Evolutionary conservation across 306 rosid species (phyloP).

Genomic region (Crataegus laevigata): DNA sequence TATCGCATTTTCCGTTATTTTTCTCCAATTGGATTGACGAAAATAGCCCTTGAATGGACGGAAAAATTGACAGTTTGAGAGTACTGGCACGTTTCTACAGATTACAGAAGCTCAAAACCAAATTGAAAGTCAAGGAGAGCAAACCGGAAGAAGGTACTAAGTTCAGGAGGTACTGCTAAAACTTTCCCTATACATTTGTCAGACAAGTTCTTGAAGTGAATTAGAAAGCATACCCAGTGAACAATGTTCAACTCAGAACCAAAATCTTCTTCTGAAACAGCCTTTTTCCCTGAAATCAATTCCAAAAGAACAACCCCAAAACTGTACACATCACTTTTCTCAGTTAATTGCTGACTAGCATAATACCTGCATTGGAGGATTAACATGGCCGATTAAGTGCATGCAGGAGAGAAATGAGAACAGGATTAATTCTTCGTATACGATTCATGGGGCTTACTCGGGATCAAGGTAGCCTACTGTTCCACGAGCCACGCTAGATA

Average conservation of each 20-base stretch:
- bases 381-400: conserved; percentile 8
- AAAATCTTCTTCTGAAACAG: conserved; percentile 74
- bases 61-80: no score
- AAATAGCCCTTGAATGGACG: no score
- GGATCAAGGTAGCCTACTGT: conserved; percentile 96
- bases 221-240: conserved; percentile 65
- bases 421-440: conserved; percentile 1
- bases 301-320: conserved; percentile 90
- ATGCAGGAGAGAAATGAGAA: conserved; percentile 10
- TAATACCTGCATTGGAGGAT: conserved; percentile 54
- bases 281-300: conserved; percentile 83
- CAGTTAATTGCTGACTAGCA: conserved; percentile 86
- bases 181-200: neutral
- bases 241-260: conserved; percentile 89
- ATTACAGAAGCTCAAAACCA: no score
- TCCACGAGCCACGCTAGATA: conserved; percentile 91
- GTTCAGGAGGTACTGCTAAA: neutral
- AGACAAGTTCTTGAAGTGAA: neutral
- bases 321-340: conserved; percentile 92
- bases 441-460: conserved; percentile 52
- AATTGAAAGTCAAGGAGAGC: no score
- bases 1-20: no score
- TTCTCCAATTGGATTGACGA: no score
- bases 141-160: neutral
- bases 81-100: no score